Percentiles rank a stretch among this genome's conserved stretches.
Conservation (phyloP, 805 yeast genomes). For the Spathaspora hagerdaliae region DNA sequence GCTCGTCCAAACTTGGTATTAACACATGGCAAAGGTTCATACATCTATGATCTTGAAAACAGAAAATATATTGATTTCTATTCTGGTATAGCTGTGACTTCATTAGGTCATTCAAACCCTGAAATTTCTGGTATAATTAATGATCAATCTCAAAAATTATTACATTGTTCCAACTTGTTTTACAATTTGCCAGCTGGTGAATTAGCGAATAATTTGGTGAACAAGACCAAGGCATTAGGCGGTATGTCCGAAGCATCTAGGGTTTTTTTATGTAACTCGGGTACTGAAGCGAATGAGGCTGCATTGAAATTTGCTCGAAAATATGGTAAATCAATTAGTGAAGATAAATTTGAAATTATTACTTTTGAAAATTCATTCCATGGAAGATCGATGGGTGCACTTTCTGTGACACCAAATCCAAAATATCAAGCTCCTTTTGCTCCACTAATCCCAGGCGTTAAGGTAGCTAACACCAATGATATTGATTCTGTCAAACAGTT, state of each 20-base stretch:
- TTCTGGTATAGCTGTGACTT: constrained; percentile 97
- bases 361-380: constrained; percentile 91
- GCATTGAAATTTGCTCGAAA: constrained; percentile 71
- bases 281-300: constrained; percentile 58
- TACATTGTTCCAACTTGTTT: constrained; percentile 84
- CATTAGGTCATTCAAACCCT: constrained; percentile 81
- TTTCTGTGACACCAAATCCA: constrained; percentile 87
- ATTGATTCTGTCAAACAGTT: constrained; percentile 53
- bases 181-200: constrained; percentile 82
- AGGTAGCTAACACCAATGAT: constrained; percentile 60
- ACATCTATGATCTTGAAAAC: constrained; percentile 75
- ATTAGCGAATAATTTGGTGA: constrained; percentile 66
- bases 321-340: constrained; percentile 56
- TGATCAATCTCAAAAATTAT: constrained; percentile 68
- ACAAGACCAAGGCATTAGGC: constrained; percentile 62
- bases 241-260: constrained; percentile 79
- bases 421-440: constrained; percentile 90
- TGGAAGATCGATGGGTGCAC: constrained; percentile 92
- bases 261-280: constrained; percentile 62
- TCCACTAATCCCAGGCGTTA: constrained; percentile 88
- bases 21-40: constrained; percentile 78
- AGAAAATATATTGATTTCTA: constrained; percentile 82
- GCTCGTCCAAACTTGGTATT: constrained; percentile 75
- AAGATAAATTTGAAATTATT: constrained; percentile 67
- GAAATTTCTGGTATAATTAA: constrained; percentile 65